phyloP scores from a whole-genome alignment of 495 filamentous ascomycete species.

The Rusavskia elegans region DNA sequence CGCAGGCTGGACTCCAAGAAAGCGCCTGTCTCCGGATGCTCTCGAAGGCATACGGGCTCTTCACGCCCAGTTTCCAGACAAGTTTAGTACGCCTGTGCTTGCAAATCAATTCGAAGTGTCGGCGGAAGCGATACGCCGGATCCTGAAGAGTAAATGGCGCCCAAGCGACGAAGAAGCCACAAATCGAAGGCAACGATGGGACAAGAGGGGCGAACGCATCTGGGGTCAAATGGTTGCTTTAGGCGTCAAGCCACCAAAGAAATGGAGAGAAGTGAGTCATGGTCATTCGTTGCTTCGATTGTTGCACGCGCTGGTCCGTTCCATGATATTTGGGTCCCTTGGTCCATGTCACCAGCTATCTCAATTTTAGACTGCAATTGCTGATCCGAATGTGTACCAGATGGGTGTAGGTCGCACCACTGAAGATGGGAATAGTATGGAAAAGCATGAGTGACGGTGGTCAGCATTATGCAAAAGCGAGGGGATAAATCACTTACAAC shows the following conservation, averaged over 20 bases:
- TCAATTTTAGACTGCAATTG: no score
- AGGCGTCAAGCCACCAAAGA: conserved; percentile 48
- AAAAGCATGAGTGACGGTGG: no score
- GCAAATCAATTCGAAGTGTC: conserved; percentile 70
- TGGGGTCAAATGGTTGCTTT: conserved; percentile 59
- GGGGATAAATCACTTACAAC: no score
- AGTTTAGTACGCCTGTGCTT: conserved; percentile 59
- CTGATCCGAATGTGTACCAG: no score
- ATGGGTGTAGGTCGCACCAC: no score
- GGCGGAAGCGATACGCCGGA: conserved; percentile 70
- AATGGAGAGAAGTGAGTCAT: conserved; percentile 39
- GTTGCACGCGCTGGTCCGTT: no score
- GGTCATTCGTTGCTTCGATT: not conserved
- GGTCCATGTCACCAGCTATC: no score
- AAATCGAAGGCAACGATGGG: conserved; percentile 55
- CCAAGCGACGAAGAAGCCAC: conserved; percentile 45
- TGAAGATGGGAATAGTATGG: no score
- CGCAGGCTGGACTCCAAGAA: conserved; percentile 61
- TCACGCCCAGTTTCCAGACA: conserved; percentile 53
- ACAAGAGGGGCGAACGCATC: conserved; percentile 57
- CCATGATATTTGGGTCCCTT: no score
- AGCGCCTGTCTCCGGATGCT: conserved; percentile 81
- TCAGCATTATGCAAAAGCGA: no score
- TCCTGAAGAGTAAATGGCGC: conserved; percentile 72
- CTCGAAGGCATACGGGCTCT: conserved; percentile 72